A percentile compares a stretch with the other conserved stretches of the same genome.
Evolutionary conservation across 768 basidiomycete genomes (phyloP).

Genomic region (Pulveroboletus frians): DNA sequence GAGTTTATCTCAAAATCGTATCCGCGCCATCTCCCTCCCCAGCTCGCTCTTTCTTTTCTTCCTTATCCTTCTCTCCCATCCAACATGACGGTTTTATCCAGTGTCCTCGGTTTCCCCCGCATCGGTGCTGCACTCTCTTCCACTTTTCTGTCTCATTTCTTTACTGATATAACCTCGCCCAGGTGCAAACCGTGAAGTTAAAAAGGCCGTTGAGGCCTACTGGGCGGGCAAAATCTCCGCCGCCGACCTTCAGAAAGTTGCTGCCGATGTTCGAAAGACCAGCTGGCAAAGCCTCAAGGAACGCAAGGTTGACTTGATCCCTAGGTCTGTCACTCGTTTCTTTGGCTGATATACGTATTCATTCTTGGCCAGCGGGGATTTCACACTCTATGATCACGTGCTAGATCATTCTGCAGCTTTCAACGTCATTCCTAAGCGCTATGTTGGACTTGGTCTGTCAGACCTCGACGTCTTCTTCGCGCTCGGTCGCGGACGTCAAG

Average conservation of each 20-base stretch:
- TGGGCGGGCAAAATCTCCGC: constrained; percentile 91
- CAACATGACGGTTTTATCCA: constrained; percentile 63
- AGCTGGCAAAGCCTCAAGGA: constrained; percentile 86
- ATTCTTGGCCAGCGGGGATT: constrained; percentile 73
- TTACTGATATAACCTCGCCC: constrained; percentile 1
- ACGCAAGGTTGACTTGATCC: constrained; percentile 83
- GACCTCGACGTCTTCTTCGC: constrained; percentile 96
- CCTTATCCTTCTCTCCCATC: constrained; percentile 14
- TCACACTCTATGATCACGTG: constrained; percentile 97
- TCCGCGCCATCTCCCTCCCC: neutral
- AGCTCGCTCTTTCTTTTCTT: constrained; percentile 12
- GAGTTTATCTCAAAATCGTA: constrained; percentile 27
- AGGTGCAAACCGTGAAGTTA: constrained; percentile 94
- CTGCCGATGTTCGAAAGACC: constrained; percentile 81
- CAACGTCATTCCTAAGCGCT: constrained; percentile 95
- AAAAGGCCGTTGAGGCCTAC: constrained; percentile 98
- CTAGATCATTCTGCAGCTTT: constrained; percentile 95
- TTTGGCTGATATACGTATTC: constrained; percentile 4
- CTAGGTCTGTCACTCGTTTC: constrained; percentile 56
- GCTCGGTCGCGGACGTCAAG: constrained; percentile 98
- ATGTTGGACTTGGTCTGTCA: constrained; percentile 78
- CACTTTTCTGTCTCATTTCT: neutral
- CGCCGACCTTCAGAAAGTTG: constrained; percentile 82
- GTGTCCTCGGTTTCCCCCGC: constrained; percentile 89
- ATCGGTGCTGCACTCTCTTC: constrained; percentile 44